Percentiles rank a stretch among this genome's conserved stretches.
These are phyloP conservation scores for Phylloporus sp. DNA, from an alignment of 768 basidiomycete genomes.

Conservation along the genomic window DNA sequence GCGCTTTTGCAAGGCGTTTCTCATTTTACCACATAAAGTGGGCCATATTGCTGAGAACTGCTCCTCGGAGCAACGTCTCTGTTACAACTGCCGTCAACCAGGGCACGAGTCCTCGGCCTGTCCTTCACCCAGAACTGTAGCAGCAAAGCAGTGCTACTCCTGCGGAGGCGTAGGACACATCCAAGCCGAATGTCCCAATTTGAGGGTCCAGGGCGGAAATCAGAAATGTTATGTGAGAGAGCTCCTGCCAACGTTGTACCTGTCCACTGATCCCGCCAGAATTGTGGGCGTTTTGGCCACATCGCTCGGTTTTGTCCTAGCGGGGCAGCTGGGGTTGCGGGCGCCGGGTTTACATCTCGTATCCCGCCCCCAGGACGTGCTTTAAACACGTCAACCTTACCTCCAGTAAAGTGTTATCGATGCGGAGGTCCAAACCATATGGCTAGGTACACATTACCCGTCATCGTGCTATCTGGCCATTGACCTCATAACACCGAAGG, in stretches of 20 bases:
- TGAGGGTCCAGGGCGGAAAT: constrained; percentile 61
- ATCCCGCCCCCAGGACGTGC: constrained; percentile 69
- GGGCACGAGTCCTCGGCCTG: constrained; percentile 90
- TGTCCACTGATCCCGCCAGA: constrained; percentile 36
- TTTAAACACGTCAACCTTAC: constrained; percentile 70
- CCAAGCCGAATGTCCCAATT: constrained; percentile 79
- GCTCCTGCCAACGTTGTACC: constrained; percentile 1
- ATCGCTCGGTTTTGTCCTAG: constrained; percentile 73
- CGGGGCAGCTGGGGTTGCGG: constrained; percentile 34
- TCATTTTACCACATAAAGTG: constrained; percentile 42
- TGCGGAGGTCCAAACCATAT: constrained; percentile 88
- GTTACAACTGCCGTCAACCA: constrained; percentile 94
- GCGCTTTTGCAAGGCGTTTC: constrained; percentile 8
- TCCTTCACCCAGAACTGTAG: constrained; percentile 74
- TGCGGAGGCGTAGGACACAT: constrained; percentile 92
- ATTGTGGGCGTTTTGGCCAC: constrained; percentile 79
- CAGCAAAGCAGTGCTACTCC: constrained; percentile 88
- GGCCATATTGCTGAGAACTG: constrained; percentile 94
- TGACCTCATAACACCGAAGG: constrained; percentile 35
- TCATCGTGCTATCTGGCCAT: constrained; percentile 1
- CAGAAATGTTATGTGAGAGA: constrained; percentile 80
- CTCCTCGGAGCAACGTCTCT: constrained; percentile 80
- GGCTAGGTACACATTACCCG: constrained; percentile 49
- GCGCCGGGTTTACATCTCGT: constrained; percentile 55
- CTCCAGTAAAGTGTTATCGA: constrained; percentile 83